phyloP scores from a whole-genome alignment of 306 rosid genomes.

The Cucurbita moschata region DNA sequence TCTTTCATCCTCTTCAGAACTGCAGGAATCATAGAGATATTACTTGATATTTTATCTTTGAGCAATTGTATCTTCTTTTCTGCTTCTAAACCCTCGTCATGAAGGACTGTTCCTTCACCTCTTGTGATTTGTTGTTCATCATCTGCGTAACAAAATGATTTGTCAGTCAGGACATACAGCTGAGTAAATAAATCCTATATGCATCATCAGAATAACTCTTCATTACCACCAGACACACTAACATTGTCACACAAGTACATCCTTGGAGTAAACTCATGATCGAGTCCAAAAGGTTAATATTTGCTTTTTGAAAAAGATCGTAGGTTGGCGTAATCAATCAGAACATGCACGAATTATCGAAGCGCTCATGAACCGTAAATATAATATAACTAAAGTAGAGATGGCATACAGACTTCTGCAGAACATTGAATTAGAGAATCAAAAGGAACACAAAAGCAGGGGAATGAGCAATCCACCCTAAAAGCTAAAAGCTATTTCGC shows the following conservation, averaged over 20 bases:
- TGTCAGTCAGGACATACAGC: background rate
- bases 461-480: background rate
- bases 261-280: too few relatives aligned
- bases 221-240: background rate
- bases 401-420: background rate
- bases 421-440: background rate
- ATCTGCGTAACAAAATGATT: constrained; percentile 9
- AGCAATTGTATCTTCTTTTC: constrained; percentile 41
- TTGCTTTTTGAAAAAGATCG: too few relatives aligned
- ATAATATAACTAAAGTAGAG: background rate
- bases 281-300: too few relatives aligned
- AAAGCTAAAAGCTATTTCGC: background rate
- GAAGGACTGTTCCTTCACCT: constrained; percentile 10
- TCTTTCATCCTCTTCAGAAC: constrained; percentile 67
- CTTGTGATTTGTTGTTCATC: constrained; percentile 19
- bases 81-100: constrained; percentile 30
- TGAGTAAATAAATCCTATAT: background rate
- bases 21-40: constrained; percentile 36
- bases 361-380: background rate
- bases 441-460: background rate
- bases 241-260: too few relatives aligned
- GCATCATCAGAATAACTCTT: background rate
- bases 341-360: background rate
- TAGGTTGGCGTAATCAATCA: too few relatives aligned
- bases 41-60: constrained; percentile 51